phyloP scores from a whole-genome alignment of 2,329 filamentous ascomycete genomes.

The Fusarium ambrosium region DNA sequence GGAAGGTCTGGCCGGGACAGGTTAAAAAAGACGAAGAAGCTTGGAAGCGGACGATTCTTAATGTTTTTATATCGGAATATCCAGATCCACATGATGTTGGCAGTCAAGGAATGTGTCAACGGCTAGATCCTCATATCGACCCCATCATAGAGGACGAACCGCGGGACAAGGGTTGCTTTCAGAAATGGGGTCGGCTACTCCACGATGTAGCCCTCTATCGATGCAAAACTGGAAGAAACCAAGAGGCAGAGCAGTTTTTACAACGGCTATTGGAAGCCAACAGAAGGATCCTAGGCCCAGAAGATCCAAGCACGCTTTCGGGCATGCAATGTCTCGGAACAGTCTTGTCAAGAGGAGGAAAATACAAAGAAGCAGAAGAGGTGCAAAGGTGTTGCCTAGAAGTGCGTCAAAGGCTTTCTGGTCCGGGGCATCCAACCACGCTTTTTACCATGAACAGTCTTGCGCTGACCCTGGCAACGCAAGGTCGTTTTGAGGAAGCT shows the following conservation, averaged over 20 bases:
- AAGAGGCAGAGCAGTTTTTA: neutral
- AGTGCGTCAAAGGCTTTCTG: neutral
- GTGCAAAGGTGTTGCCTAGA: neutral
- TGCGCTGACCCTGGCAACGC: neutral
- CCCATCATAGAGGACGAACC: neutral
- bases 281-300: neutral
- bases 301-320: neutral
- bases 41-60: neutral
- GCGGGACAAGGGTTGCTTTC: neutral
- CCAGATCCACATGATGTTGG: neutral
- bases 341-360: neutral
- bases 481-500: neutral
- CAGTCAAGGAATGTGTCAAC: neutral
- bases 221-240: neutral
- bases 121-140: neutral
- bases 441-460: neutral
- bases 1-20: neutral
- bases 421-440: neutral
- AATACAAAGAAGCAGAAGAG: neutral
- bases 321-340: neutral
- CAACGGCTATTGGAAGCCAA: neutral
- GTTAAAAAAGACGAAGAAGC: neutral
- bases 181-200: neutral
- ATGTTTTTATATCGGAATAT: neutral
- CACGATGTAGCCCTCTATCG: neutral